These are phyloP conservation scores for Penicilliopsis zonata DNA, from an alignment of 495 filamentous ascomycete species.

Conservation along the genomic window DNA sequence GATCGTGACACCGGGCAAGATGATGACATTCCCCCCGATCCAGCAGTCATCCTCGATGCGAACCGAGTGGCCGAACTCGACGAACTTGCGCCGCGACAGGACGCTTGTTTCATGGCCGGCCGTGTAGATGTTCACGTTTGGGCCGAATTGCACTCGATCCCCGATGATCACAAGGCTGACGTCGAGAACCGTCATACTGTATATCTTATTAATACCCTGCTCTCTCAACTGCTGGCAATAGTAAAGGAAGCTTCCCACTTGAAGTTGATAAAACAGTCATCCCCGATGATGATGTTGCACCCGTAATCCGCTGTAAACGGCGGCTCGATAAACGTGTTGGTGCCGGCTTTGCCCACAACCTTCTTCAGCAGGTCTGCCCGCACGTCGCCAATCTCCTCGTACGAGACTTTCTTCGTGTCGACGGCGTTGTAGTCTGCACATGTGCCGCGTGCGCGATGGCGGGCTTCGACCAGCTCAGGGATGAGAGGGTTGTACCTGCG, in stretches of 20 bases:
- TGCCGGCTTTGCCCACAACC: constrained; percentile 30
- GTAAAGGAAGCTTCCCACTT: constrained; percentile 17
- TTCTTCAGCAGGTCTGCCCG: constrained; percentile 26
- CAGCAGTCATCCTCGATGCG: constrained; percentile 74
- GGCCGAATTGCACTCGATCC: constrained; percentile 61
- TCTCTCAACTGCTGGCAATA: too few species aligned
- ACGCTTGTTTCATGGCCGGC: constrained; percentile 60
- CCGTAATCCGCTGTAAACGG: constrained; percentile 44
- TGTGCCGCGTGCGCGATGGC: constrained; percentile 31
- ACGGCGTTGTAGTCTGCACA: constrained; percentile 36
- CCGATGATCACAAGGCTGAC: constrained; percentile 65
- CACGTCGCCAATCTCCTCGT: constrained; percentile 18
- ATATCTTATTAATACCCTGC: too few species aligned
- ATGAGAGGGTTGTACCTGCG: constrained; percentile 30
- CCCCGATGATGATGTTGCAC: constrained; percentile 38
- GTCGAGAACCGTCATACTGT: constrained; percentile 52
- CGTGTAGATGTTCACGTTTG: constrained; percentile 55
- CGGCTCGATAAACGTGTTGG: constrained; percentile 35
- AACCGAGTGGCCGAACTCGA: constrained; percentile 63
- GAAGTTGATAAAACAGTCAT: constrained; percentile 40
- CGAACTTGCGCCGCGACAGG: constrained; percentile 56
- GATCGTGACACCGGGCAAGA: constrained; percentile 59
- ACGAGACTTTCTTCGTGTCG: constrained; percentile 26
- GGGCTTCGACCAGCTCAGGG: constrained; percentile 26
- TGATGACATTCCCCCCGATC: constrained; percentile 62